Conservation (phyloP, 2,329 filamentous ascomycete genomes). For the Alternaria gaisen region DNA sequence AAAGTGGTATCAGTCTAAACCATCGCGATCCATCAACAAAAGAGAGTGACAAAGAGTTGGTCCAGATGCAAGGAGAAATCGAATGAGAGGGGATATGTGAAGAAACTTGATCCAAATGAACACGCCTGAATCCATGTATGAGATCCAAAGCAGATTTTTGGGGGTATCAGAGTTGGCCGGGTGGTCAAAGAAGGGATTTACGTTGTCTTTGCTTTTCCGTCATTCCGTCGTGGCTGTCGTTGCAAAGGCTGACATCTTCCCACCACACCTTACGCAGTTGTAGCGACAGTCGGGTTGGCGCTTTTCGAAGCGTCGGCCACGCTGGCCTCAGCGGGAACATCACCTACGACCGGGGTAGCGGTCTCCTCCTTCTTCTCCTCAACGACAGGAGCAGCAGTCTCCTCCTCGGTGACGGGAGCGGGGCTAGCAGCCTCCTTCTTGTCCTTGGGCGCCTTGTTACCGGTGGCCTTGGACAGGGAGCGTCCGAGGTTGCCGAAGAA, state of each 20-base stretch:
- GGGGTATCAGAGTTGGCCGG: conserved; percentile 47
- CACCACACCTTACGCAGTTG: conserved; percentile 56
- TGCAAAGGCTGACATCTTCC: conserved; percentile 49
- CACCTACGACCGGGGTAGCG: conserved; percentile 32
- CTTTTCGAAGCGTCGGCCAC: conserved; percentile 53
- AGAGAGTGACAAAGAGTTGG: conserved; percentile 42
- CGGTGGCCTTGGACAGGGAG: conserved; percentile 53
- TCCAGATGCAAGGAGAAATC: conserved; percentile 34
- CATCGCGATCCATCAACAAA: conserved; percentile 38
- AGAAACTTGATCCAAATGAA: conserved; percentile 44
- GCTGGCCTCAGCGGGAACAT: conserved; percentile 50
- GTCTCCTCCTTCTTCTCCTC: conserved; percentile 41
- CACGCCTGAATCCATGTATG: conserved; percentile 31
- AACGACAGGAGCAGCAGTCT: conserved; percentile 38
- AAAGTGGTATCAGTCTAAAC: conserved; percentile 57
- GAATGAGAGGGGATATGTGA: conserved; percentile 42
- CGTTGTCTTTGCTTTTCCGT: conserved; percentile 54
- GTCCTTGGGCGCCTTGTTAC: conserved; percentile 49
- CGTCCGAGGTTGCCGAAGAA: conserved; percentile 76
- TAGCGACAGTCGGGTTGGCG: conserved; percentile 49
- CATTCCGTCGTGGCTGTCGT: conserved; percentile 55
- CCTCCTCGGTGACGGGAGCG: conserved; percentile 45
- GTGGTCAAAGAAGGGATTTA: conserved; percentile 52
- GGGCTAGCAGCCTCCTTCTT: conserved; percentile 40
- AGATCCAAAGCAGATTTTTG: conserved; percentile 39